A percentile compares a stretch with the other conserved stretches of the same genome.
phyloP scores from a whole-genome alignment of 768 basidiomycete species.

The Boletellus sp. region DNA sequence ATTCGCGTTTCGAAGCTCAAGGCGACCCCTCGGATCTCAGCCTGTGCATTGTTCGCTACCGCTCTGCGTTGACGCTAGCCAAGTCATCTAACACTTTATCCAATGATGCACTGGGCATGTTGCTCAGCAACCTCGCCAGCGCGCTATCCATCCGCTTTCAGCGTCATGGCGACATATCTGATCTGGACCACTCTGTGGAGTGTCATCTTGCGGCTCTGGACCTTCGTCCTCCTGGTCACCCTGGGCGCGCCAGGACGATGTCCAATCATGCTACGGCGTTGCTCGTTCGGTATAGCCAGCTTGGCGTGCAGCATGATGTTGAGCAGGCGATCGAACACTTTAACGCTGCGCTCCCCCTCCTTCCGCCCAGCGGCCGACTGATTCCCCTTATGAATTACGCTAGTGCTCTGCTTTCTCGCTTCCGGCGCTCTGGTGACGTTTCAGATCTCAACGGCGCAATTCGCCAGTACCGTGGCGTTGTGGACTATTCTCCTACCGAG shows the following conservation, averaged over 20 bases:
- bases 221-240: conserved; percentile 25
- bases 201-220: conserved; percentile 25
- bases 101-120: conserved; percentile 20
- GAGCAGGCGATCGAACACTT: conserved; percentile 29
- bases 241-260: conserved; percentile 22
- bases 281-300: conserved; percentile 25
- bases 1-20: conserved; percentile 20
- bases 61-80: conserved; percentile 25
- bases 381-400: conserved; percentile 28
- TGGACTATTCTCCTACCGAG: conserved; percentile 17
- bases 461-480: conserved; percentile 18
- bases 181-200: conserved; percentile 28
- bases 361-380: conserved; percentile 19
- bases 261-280: conserved; percentile 30
- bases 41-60: conserved; percentile 24
- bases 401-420: conserved; percentile 27
- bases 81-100: conserved; percentile 15
- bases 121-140: conserved; percentile 28
- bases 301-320: conserved; percentile 22
- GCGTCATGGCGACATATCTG: conserved; percentile 22
- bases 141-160: conserved; percentile 27
- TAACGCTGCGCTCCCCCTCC: conserved; percentile 15
- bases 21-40: conserved; percentile 23
- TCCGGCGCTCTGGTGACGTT: conserved; percentile 18
- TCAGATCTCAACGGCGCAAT: conserved; percentile 24